Conservation (phyloP, 345 rosid genomes). For the Ailanthus altissimus region DNA sequence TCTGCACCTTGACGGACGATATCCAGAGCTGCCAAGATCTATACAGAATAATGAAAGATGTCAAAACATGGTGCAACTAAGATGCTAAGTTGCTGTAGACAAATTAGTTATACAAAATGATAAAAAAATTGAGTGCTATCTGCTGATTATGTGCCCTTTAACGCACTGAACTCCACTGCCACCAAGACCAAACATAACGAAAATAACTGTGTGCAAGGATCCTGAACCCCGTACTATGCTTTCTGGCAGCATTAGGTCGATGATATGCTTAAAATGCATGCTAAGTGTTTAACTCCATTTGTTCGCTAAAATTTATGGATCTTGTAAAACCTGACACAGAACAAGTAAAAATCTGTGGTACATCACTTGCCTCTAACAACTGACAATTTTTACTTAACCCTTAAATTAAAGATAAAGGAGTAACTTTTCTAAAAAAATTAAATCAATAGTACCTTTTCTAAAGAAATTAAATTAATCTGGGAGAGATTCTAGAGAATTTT, state of each 20-base stretch:
- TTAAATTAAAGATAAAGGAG: not conserved
- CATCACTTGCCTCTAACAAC: not conserved
- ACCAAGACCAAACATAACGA: not conserved
- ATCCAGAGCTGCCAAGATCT: constrained; percentile 97
- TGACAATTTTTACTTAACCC: not conserved
- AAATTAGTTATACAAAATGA: constrained; percentile 5
- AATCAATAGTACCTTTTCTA: not conserved
- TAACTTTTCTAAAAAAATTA: not conserved
- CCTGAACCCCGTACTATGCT: not conserved
- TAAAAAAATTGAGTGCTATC: not conserved
- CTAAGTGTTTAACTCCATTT: not conserved
- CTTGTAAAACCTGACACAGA: not conserved
- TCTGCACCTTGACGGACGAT: constrained; percentile 99
- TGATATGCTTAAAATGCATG: not conserved
- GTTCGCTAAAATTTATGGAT: not conserved
- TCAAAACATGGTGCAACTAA: constrained; percentile 12
- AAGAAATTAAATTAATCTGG: not conserved
- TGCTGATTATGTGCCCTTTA: not conserved
- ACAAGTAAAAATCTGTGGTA: not conserved
- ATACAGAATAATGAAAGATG: constrained; percentile 25
- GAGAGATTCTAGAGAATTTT: not conserved
- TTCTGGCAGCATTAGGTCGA: constrained; percentile 1
- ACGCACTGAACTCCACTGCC: not conserved
- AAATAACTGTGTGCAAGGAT: not conserved
- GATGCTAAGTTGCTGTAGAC: not conserved